Evolutionary conservation across 805 yeast species (phyloP).

Genomic region (Lachancea mirantina): DNA sequence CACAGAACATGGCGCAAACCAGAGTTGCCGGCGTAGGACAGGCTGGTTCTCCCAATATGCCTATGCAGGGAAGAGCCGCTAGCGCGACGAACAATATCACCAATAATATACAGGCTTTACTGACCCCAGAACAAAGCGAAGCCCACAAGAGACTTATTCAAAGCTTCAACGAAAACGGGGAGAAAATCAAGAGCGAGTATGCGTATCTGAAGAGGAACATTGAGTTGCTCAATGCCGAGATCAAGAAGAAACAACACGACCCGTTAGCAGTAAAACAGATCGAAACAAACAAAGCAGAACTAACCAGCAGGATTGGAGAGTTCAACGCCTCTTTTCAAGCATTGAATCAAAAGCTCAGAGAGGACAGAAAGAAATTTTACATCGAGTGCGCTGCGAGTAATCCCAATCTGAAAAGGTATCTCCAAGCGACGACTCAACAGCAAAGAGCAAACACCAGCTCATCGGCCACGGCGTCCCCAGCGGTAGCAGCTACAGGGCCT

Average conservation of each 20-base stretch:
- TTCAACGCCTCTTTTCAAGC: slow-evolving; percentile 22
- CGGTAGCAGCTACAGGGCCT: slow-evolving; percentile 13
- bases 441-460: slow-evolving; percentile 13
- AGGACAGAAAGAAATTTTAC: slow-evolving; percentile 27
- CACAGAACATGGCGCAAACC: slow-evolving; percentile 19
- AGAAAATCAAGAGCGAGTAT: slow-evolving; percentile 26
- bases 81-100: slow-evolving; percentile 15
- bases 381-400: slow-evolving; percentile 31
- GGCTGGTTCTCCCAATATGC: slow-evolving; percentile 2
- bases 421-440: slow-evolving; percentile 26
- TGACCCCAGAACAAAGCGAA: slow-evolving; percentile 28
- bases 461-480: slow-evolving; percentile 12
- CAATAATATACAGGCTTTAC: slow-evolving; percentile 23
- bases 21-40: slow-evolving; percentile 6
- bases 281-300: slow-evolving; percentile 23
- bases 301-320: slow-evolving; percentile 20
- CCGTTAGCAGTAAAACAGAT: slow-evolving; percentile 22
- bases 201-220: slow-evolving; percentile 26
- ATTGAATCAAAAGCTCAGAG: slow-evolving; percentile 25
- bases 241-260: slow-evolving; percentile 21
- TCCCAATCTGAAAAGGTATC: slow-evolving; percentile 25
- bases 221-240: slow-evolving; percentile 25
- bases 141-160: slow-evolving; percentile 24
- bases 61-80: slow-evolving; percentile 2
- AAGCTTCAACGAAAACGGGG: slow-evolving; percentile 26